These are phyloP conservation scores for Fusarium clavum DNA, from an alignment of 2,329 filamentous ascomycete species.

Conservation along the genomic window DNA sequence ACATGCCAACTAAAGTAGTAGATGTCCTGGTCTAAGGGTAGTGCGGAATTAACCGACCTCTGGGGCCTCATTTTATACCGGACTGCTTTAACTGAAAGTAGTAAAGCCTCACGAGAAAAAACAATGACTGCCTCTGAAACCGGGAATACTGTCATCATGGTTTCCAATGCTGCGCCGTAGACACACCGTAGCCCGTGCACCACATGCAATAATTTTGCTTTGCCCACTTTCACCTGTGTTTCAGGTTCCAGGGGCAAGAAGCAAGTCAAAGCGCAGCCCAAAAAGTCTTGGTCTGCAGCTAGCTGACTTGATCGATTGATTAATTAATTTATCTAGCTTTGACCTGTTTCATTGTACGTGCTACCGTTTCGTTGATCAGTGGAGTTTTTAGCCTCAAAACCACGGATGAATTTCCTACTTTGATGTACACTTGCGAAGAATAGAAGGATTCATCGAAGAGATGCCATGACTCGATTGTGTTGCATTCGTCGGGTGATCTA, in stretches of 20 bases:
- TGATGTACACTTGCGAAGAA: slow-evolving; percentile 13
- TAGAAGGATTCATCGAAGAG: background rate
- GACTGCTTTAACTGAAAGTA: background rate
- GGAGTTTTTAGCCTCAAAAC: background rate
- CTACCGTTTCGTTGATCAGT: slow-evolving; percentile 28
- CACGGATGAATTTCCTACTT: slow-evolving; percentile 21
- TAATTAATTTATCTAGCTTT: background rate
- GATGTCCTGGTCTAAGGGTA: background rate
- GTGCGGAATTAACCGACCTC: slow-evolving; percentile 3
- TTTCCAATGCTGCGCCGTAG: background rate
- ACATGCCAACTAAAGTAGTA: background rate
- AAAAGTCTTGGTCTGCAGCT: background rate
- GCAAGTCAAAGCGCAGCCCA: slow-evolving; percentile 18
- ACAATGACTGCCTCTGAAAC: slow-evolving; percentile 3
- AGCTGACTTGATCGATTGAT: background rate
- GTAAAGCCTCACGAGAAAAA: background rate
- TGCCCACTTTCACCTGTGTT: slow-evolving; percentile 17
- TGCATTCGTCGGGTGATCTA: background rate
- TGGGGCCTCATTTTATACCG: background rate
- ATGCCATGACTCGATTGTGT: background rate
- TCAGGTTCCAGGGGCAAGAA: slow-evolving; percentile 18
- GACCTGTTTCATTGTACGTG: slow-evolving; percentile 15
- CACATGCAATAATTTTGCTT: background rate
- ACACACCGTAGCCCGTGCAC: slow-evolving; percentile 1
- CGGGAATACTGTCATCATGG: slow-evolving; percentile 15